These are phyloP conservation scores for Marchantia polymorpha DNA, from an alignment of 225 moss, liverwort and hornwort genomes.

Conservation along the genomic window DNA sequence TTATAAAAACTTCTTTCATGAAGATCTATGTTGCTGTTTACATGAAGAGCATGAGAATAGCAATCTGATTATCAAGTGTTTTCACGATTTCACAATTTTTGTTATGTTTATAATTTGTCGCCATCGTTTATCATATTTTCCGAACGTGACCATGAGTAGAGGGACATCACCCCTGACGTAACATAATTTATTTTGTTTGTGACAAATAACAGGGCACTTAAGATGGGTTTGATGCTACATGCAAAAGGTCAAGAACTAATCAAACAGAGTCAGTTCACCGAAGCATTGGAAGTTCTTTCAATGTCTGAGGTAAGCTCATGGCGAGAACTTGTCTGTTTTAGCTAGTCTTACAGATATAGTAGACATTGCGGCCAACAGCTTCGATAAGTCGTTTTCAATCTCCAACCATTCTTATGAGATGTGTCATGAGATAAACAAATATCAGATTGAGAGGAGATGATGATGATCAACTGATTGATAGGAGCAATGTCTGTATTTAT, in stretches of 20 bases:
- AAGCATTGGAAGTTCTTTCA: conserved; percentile 80
- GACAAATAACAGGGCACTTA: conserved; percentile 53
- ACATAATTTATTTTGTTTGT: neutral
- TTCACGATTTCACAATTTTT: neutral
- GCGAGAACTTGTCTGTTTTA: too few species aligned
- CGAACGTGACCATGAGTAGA: neutral
- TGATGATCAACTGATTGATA: too few species aligned
- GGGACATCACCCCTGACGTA: neutral
- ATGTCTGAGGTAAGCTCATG: conserved; percentile 61
- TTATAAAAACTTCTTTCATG: neutral
- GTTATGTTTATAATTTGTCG: neutral
- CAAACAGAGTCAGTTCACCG: conserved; percentile 57
- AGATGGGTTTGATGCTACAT: conserved; percentile 96
- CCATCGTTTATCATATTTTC: neutral
- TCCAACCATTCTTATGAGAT: neutral
- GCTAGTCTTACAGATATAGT: too few species aligned
- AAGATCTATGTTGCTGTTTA: neutral
- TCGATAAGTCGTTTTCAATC: neutral
- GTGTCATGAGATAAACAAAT: too few species aligned
- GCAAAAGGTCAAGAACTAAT: conserved; percentile 76
- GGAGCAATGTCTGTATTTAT: too few species aligned
- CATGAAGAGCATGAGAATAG: neutral
- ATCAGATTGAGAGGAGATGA: too few species aligned
- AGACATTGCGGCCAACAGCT: neutral
- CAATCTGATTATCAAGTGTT: neutral